A percentile compares a stretch with the other conserved stretches of the same genome.
phyloP scores from a whole-genome alignment of 495 filamentous ascomycete genomes.

The Acidiella bohemica region DNA sequence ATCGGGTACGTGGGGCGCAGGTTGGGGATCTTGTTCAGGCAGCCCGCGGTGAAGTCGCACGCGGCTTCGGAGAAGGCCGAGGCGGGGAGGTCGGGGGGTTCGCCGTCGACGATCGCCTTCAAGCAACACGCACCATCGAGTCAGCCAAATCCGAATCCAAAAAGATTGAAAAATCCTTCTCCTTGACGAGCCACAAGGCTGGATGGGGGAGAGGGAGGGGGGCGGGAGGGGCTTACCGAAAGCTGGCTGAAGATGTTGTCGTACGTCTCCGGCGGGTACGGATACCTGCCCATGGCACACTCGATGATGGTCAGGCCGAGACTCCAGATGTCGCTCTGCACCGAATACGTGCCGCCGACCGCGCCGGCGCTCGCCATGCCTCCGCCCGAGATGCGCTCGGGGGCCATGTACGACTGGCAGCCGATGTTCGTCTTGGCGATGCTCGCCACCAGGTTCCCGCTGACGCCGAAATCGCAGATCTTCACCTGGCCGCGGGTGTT shows the following conservation, averaged over 20 bases:
- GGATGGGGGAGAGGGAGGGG: no score
- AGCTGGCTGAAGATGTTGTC: conserved; percentile 98
- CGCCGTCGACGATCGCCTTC: conserved; percentile 93
- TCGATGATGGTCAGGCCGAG: conserved; percentile 91
- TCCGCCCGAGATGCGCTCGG: conserved; percentile 82
- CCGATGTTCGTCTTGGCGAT: conserved; percentile 99
- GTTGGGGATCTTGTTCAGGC: conserved; percentile 84
- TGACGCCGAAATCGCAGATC: conserved; percentile 97
- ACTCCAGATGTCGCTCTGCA: conserved; percentile 97
- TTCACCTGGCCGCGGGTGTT: conserved; percentile 88
- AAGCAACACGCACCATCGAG: conserved; percentile 2
- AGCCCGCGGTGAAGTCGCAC: conserved; percentile 74
- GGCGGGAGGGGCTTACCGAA: conserved; percentile 81
- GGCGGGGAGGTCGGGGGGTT: conserved; percentile 70
- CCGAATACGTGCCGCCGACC: conserved; percentile 78
- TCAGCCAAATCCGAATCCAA: no score
- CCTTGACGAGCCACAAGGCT: no score
- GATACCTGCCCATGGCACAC: conserved; percentile 88
- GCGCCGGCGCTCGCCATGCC: conserved; percentile 62
- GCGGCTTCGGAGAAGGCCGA: conserved; percentile 67
- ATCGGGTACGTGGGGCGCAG: conserved; percentile 81
- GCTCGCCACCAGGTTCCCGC: conserved; percentile 89
- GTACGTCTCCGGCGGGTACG: conserved; percentile 95
- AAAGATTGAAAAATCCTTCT: no score
- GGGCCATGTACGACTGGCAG: conserved; percentile 99